Percentiles rank a stretch among this genome's conserved stretches.
Evolutionary conservation across 306 rosid species (phyloP).

Genomic region (Vigna hirtella): DNA sequence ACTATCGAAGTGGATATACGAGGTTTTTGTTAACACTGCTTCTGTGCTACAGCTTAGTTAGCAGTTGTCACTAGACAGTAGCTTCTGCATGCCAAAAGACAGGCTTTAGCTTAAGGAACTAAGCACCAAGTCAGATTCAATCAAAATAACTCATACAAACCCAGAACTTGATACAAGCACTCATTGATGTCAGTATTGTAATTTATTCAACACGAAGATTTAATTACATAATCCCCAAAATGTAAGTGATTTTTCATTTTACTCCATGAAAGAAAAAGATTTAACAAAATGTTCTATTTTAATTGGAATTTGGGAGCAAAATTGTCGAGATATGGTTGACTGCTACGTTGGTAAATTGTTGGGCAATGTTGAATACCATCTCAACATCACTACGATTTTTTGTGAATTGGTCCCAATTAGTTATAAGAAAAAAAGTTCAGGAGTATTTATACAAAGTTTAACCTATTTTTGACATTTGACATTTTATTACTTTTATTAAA

Average conservation of each 20-base stretch:
- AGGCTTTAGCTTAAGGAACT: background rate
- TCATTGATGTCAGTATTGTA: slow-evolving; percentile 23
- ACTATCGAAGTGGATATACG: slow-evolving; percentile 17
- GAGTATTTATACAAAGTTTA: slow-evolving; percentile 3
- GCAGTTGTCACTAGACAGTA: slow-evolving; percentile 11
- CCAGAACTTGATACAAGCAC: background rate
- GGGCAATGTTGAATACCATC: slow-evolving; percentile 17
- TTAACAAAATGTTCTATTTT: slow-evolving; percentile 4
- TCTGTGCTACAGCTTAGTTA: slow-evolving; percentile 30
- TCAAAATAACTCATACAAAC: slow-evolving; percentile 17
- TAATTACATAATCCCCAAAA: background rate
- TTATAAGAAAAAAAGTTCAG: background rate
- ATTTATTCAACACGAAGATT: background rate
- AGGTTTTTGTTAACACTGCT: background rate
- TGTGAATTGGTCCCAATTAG: slow-evolving; percentile 2
- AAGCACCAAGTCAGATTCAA: slow-evolving; percentile 5
- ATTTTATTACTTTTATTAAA: background rate
- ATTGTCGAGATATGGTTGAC: background rate
- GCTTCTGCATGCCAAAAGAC: slow-evolving; percentile 28
- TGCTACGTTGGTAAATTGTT: slow-evolving; percentile 12
- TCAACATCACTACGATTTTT: slow-evolving; percentile 17
- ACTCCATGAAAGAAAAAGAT: background rate
- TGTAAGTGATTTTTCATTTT: background rate
- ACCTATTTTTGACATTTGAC: background rate
- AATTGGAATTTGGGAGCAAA: slow-evolving; percentile 14